Evolutionary conservation across 2,329 filamentous ascomycete species (phyloP).

Genomic region (Ilyonectria destructans): DNA sequence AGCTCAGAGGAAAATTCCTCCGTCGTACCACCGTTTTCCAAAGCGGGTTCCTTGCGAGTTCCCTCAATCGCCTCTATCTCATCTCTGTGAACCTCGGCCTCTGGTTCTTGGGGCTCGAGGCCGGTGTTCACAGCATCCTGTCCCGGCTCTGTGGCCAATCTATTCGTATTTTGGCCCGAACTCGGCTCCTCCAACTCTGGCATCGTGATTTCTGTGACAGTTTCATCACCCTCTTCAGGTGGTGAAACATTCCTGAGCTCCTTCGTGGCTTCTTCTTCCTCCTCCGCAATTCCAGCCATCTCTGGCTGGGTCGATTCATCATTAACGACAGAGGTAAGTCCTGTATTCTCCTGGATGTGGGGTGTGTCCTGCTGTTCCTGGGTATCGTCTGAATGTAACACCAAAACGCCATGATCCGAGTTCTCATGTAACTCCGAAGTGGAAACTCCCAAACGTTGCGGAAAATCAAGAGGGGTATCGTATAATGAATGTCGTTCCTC

Average conservation of each 20-base stretch:
- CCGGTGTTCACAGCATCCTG: slow-evolving; percentile 15
- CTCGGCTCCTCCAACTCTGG: slow-evolving; percentile 36
- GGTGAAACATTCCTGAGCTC: slow-evolving; percentile 11
- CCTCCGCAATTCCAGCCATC: slow-evolving; percentile 31
- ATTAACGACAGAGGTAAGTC: slow-evolving; percentile 42
- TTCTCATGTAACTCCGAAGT: slow-evolving; percentile 46
- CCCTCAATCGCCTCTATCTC: neutral
- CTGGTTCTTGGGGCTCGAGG: slow-evolving; percentile 28
- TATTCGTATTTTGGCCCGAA: slow-evolving; percentile 30
- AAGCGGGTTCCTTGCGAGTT: slow-evolving; percentile 18
- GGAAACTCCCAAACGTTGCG: slow-evolving; percentile 50
- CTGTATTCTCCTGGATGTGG: slow-evolving; percentile 43
- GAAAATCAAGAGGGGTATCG: slow-evolving; percentile 58
- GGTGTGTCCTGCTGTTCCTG: slow-evolving; percentile 41
- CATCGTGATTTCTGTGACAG: slow-evolving; percentile 44
- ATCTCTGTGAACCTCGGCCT: slow-evolving; percentile 31
- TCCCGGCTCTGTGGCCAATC: slow-evolving; percentile 17
- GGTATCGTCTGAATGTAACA: slow-evolving; percentile 49
- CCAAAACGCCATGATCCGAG: slow-evolving; percentile 49
- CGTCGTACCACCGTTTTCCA: neutral
- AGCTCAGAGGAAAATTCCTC: slow-evolving; percentile 11
- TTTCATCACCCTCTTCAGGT: slow-evolving; percentile 29
- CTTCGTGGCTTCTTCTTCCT: slow-evolving; percentile 14
- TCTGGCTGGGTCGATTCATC: slow-evolving; percentile 30
- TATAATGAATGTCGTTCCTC: slow-evolving; percentile 58